Evolutionary conservation across 371 early-diverging fungal species (phyloP).

Genomic region (Actinomortierella ambigua): DNA sequence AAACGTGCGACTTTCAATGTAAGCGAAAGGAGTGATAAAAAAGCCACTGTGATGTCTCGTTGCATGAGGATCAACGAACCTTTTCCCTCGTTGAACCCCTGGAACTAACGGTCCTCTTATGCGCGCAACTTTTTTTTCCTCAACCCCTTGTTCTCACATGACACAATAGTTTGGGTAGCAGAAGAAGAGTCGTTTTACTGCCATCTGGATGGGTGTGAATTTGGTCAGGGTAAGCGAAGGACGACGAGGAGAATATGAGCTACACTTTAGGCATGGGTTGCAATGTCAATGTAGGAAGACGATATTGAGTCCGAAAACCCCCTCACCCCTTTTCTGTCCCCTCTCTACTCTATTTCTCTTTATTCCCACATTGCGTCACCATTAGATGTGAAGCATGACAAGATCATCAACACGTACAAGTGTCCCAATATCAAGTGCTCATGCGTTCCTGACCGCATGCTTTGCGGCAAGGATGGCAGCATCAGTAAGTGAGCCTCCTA

Average conservation of each 20-base stretch:
- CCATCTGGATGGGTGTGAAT: slow-evolving; percentile 66
- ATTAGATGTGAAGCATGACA: slow-evolving; percentile 53
- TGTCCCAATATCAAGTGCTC: slow-evolving; percentile 73
- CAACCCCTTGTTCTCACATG: too few relatives aligned
- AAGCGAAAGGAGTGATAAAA: slow-evolving; percentile 23
- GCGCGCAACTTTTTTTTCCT: too few relatives aligned
- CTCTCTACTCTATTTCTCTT: too few relatives aligned
- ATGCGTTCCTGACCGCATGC: slow-evolving; percentile 75
- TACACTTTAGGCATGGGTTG: too few relatives aligned
- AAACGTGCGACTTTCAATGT: slow-evolving; percentile 73
- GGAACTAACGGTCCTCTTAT: too few relatives aligned
- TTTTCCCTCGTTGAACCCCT: too few relatives aligned
- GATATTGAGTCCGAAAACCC: too few relatives aligned
- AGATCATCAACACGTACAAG: slow-evolving; percentile 57
- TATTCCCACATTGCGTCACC: background rate
- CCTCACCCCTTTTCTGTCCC: too few relatives aligned
- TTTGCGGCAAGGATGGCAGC: slow-evolving; percentile 80
- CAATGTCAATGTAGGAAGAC: too few relatives aligned
- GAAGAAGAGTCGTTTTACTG: slow-evolving; percentile 82
- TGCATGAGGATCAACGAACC: too few relatives aligned
- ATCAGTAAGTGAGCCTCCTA: slow-evolving; percentile 72
- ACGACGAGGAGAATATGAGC: too few relatives aligned
- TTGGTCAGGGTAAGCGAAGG: slow-evolving; percentile 53
- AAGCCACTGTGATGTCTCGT: too few relatives aligned
- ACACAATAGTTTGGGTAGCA: slow-evolving; percentile 78